Evolutionary conservation across 495 filamentous ascomycete genomes (phyloP), one percentile per base, ranked within the genome.

Genomic region (Hypomontagnella monticulosa): DNA sequence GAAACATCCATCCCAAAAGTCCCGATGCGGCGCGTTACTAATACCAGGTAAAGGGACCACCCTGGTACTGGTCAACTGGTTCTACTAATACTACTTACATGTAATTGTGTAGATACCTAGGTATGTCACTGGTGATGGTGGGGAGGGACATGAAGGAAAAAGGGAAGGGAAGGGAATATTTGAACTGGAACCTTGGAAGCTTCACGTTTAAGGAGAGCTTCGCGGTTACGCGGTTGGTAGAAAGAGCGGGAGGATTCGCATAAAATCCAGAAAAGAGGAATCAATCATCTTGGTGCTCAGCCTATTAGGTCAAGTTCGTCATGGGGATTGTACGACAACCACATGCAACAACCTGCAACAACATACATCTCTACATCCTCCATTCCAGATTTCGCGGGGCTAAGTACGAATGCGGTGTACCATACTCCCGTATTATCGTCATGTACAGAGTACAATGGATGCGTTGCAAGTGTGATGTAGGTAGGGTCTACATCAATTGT

Each of bases 281-380:
- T 49, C 54, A 54, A 65, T 27, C 23, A 51, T 4, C 30, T 12
- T 34, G 27, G 30, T 48, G 32, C 33, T 40, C 34, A 57, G 52
- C 51, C 40, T 32, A 61, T 67, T 61, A 42, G 57, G 42, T 47
- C 32, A 9, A 43, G 23, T 33, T 58, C 33, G 33, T 14, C 53
- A 36, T 33, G 53, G 64, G 38, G 58, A 48, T 63, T 63, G 58
- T 63, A 53, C 58, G 30, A 67, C 58, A 58, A 46, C 36, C 54
- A 58, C 36, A 67, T 67, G 64, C 58, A 67, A 27, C 6, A 27
- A 27, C 23, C 23, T 27, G 6, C 23, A 27, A 27, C 57, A 15
- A 12, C 20, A 11, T 64, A 66, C 32, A 41, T n/a, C n/a, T n/a
- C 23, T 64, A 66, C 49, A 61, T 27, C 23, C 23, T 27, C 23